Conservation (phyloP, 1,284 basidiomycete genomes). For the Pascua guehoae region DNA sequence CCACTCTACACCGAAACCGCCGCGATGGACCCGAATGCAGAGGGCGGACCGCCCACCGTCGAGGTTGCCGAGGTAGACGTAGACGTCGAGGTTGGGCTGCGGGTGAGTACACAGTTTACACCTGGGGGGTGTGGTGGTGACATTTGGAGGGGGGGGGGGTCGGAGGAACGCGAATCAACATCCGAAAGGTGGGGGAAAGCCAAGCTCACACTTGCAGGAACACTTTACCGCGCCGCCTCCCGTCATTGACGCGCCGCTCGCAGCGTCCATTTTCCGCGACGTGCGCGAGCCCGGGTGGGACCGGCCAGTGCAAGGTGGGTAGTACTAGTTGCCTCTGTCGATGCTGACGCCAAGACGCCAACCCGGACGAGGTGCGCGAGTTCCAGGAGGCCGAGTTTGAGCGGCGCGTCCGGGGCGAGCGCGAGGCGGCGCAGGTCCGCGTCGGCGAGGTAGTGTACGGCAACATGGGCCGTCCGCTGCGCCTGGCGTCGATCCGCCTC, state of each 20-base stretch:
- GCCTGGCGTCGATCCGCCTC: constrained; percentile 72
- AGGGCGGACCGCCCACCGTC: constrained; percentile 33
- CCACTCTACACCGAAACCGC: background rate
- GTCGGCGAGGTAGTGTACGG: constrained; percentile 69
- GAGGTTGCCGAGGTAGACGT: constrained; percentile 43
- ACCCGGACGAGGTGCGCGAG: constrained; percentile 56
- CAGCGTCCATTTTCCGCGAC: constrained; percentile 15
- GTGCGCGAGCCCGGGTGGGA: constrained; percentile 14
- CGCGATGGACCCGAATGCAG: constrained; percentile 44
- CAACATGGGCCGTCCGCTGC: constrained; percentile 60
- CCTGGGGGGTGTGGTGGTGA: too few relatives aligned
- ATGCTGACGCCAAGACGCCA: constrained; percentile 12
- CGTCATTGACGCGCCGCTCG: constrained; percentile 10
- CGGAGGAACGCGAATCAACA: too few relatives aligned
- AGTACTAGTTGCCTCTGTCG: background rate
- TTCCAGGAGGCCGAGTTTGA: constrained; percentile 69
- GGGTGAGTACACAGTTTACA: too few relatives aligned
- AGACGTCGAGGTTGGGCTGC: constrained; percentile 30
- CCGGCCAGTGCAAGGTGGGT: constrained; percentile 9
- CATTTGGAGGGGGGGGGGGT: too few relatives aligned
- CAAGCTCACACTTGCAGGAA: constrained; percentile 11
- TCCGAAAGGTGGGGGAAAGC: too few relatives aligned
- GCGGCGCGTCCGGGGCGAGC: constrained; percentile 67
- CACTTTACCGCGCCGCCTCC: constrained; percentile 11
- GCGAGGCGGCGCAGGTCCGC: constrained; percentile 66